These are phyloP conservation scores for Penicillium sp. DNA, from an alignment of 2,329 filamentous ascomycete genomes.

Conservation along the genomic window DNA sequence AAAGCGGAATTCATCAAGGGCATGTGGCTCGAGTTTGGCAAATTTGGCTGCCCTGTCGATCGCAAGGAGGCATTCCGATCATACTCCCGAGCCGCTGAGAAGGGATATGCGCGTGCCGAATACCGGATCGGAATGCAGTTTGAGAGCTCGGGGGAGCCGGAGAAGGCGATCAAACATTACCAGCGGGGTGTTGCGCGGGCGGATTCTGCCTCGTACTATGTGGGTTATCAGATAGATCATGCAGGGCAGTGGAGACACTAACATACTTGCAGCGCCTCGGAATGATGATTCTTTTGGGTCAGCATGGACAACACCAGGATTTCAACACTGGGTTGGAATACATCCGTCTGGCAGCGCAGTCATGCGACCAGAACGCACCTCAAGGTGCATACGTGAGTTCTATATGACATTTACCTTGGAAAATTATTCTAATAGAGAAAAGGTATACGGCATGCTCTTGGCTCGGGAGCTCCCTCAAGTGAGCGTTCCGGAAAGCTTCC, in stretches of 20 bases:
- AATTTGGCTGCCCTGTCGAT: constrained; percentile 85
- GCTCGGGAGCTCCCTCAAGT: constrained; percentile 91
- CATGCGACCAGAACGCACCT: constrained; percentile 91
- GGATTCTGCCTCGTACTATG: constrained; percentile 82
- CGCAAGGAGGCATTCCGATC: constrained; percentile 91
- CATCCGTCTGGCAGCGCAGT: constrained; percentile 78
- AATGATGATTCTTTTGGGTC: constrained; percentile 95
- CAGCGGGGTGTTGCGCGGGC: constrained; percentile 73
- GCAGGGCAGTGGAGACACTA: constrained; percentile 14
- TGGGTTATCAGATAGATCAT: constrained; percentile 32
- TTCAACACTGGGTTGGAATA: constrained; percentile 74
- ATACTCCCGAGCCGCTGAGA: constrained; percentile 81
- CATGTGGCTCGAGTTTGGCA: constrained; percentile 98
- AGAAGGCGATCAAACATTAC: constrained; percentile 90
- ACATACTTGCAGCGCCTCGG: constrained; percentile 67
- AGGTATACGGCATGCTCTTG: constrained; percentile 89
- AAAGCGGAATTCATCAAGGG: constrained; percentile 91
- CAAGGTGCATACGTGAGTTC: constrained; percentile 78
- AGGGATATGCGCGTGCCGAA: constrained; percentile 83
- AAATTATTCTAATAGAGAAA: constrained; percentile 10
- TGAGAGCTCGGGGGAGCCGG: constrained; percentile 88
- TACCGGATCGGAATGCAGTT: constrained; percentile 99
- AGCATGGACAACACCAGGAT: constrained; percentile 86
- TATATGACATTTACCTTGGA: background rate
- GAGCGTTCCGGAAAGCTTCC: constrained; percentile 67